Percentiles rank a stretch among this genome's conserved stretches.
Conservation (phyloP, 345 rosid species). For the Lagerstroemia speciosa region DNA sequence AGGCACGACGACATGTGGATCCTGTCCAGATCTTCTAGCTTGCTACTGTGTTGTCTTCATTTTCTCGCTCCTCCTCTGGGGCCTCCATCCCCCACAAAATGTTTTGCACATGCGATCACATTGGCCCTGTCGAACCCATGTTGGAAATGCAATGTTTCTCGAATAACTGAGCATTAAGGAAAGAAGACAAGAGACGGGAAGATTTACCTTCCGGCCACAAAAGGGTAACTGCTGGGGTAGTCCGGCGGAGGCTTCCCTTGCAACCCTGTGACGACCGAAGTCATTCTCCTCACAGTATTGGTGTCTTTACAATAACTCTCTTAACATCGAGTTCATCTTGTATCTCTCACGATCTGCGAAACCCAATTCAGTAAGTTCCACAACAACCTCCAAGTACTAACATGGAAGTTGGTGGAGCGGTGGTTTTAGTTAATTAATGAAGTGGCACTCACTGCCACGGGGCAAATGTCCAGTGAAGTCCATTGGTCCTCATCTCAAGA, state of each 20-base stretch:
- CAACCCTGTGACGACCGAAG: neutral
- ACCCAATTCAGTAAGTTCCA: neutral
- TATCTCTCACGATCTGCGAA: neutral
- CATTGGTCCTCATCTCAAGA: neutral
- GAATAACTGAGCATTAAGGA: neutral
- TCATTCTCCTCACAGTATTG: neutral
- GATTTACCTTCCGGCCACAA: neutral
- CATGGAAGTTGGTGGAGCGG: no score
- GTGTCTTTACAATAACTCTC: neutral
- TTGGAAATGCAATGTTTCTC: neutral
- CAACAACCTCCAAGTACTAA: no score
- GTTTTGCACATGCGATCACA: neutral
- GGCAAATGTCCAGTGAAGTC: neutral
- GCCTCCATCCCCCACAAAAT: conserved; percentile 3
- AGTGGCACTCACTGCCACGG: neutral
- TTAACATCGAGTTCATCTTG: neutral
- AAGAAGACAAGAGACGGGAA: neutral
- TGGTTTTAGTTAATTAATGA: no score
- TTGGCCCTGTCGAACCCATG: neutral
- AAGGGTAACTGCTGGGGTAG: neutral
- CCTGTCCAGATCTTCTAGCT: neutral
- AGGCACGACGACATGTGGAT: neutral
- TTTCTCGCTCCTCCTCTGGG: neutral
- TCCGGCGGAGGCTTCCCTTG: neutral
- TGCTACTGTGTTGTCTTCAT: neutral